Evolutionary conservation across 2,329 filamentous ascomycete genomes (phyloP).

Genomic region (Diaporthe ampelina): DNA sequence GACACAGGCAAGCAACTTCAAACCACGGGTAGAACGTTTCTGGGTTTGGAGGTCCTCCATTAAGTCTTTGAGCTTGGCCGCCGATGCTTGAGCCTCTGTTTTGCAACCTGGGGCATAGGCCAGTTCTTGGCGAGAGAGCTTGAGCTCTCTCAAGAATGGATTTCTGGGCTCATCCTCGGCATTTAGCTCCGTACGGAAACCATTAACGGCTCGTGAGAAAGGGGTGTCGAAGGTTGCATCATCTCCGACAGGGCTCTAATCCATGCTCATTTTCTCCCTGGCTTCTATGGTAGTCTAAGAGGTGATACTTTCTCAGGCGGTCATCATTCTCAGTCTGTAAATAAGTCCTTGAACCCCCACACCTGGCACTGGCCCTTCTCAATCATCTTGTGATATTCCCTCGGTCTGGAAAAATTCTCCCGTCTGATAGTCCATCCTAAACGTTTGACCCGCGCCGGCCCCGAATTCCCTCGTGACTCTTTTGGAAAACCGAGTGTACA

Average conservation of each 20-base stretch:
- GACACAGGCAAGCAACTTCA: neutral
- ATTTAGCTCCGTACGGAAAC: neutral
- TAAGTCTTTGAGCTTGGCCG: neutral
- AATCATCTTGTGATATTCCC: too few species aligned
- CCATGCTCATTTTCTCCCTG: too few species aligned
- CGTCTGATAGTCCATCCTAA: too few species aligned
- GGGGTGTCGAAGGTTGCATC: neutral
- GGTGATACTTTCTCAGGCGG: too few species aligned
- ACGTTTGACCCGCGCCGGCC: too few species aligned
- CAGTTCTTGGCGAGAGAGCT: neutral
- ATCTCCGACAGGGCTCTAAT: neutral
- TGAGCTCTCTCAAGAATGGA: constrained; percentile 5
- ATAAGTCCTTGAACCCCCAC: too few species aligned
- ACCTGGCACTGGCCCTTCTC: too few species aligned
- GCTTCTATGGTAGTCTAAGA: too few species aligned
- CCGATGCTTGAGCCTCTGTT: neutral
- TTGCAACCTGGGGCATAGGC: neutral
- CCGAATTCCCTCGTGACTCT: too few species aligned
- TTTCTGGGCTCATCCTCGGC: constrained; percentile 10
- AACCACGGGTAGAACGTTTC: neutral
- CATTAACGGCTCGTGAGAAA: constrained; percentile 1
- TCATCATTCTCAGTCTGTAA: too few species aligned
- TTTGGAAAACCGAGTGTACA: too few species aligned
- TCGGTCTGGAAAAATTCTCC: too few species aligned
- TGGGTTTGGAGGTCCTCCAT: neutral